Conservation (phyloP, 2,329 filamentous ascomycete species). For the Fusarium verticillioides region DNA sequence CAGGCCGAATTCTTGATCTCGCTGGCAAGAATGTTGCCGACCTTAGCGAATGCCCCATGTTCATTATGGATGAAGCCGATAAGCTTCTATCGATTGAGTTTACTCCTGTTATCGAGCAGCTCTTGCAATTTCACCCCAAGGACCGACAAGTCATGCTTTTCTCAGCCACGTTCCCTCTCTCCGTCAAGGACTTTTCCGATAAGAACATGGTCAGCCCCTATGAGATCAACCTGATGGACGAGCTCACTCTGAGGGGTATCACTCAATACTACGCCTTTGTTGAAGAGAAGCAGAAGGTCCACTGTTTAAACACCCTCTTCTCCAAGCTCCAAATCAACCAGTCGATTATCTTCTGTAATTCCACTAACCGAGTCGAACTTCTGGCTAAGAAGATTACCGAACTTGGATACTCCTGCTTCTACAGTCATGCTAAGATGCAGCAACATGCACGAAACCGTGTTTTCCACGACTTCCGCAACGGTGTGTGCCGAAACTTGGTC, state of each 20-base stretch:
- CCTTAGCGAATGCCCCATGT: slow-evolving; percentile 94
- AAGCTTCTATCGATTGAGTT: slow-evolving; percentile 97
- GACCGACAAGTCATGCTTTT: slow-evolving; percentile 99
- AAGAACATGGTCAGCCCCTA: slow-evolving; percentile 97
- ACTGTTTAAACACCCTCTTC: slow-evolving; percentile 98
- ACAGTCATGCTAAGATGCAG: slow-evolving; percentile 98
- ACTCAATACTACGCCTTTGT: slow-evolving; percentile 99
- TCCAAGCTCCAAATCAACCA: slow-evolving; percentile 99
- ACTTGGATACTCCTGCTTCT: slow-evolving; percentile 98
- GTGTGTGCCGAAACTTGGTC: slow-evolving; percentile 96
- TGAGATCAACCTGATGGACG: slow-evolving; percentile 99
- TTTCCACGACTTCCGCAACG: slow-evolving; percentile 99
- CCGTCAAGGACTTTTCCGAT: slow-evolving; percentile 97
- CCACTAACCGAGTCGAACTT: slow-evolving; percentile 96
- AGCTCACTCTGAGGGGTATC: slow-evolving; percentile 96
- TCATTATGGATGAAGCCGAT: slow-evolving; percentile 99
- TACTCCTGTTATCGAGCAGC: slow-evolving; percentile 95
- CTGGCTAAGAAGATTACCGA: slow-evolving; percentile 99
- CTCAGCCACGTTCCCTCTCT: slow-evolving; percentile 95
- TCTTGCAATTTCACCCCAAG: slow-evolving; percentile 94
- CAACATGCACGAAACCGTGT: slow-evolving; percentile 97
- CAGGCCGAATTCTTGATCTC: slow-evolving; percentile 93
- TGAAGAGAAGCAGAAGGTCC: slow-evolving; percentile 99
- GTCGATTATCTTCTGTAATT: slow-evolving; percentile 99
- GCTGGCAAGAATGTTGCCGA: slow-evolving; percentile 97